Base-by-base conservation (phyloP, 108 stramenopile genomes). In the Cyclostephanos tholiformis region DNA sequence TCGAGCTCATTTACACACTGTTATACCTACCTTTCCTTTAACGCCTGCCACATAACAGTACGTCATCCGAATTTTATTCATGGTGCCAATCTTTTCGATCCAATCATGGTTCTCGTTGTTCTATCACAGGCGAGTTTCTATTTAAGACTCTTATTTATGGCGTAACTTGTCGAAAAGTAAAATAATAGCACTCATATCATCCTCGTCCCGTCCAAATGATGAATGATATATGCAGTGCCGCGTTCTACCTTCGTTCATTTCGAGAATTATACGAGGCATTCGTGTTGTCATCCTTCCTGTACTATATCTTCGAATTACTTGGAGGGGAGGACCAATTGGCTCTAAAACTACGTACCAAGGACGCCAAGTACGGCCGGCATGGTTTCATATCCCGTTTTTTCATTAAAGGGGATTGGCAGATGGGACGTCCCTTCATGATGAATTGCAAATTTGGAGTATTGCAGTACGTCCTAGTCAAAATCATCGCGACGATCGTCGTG, bases 41-140 rank as follows among this genome's bases (percentile, higher is more conserved):
- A 12, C 41, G 36, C 36, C 36, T 10, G 4, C 41, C n/a, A n/a
- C 1, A 12, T 1, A 41, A 10, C 23, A 87, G 84, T 92, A 84
- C 69, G 86, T 90, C 17, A 85, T 92, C 0, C 63, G 91, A 48
- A 92, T 92, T 22, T 67, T 92, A 12, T 92, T 88, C 79, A 92
- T 92, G 91, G 84, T 90, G 16, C 91, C 91, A 6, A 72, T 92
- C 52, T 92, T 87, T 60, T 71, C 85, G 23, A 82, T 92, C 23
- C 84, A 89, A 71, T 39, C 84, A 71, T 88, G 63, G 85, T 84
- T 64, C 59, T 88, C 68, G 65, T 67, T 87, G 48, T 77, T 80
- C 39, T 76, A 69, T 46, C 75, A 76, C 46, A 68, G 59, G 72
- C 57, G 22, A 65, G 72, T 67, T 50, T 51, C n/a, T 58, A 56